These are phyloP conservation scores for Hymenoscyphus scutula DNA, from an alignment of 2,329 filamentous ascomycete genomes.

Conservation along the genomic window DNA sequence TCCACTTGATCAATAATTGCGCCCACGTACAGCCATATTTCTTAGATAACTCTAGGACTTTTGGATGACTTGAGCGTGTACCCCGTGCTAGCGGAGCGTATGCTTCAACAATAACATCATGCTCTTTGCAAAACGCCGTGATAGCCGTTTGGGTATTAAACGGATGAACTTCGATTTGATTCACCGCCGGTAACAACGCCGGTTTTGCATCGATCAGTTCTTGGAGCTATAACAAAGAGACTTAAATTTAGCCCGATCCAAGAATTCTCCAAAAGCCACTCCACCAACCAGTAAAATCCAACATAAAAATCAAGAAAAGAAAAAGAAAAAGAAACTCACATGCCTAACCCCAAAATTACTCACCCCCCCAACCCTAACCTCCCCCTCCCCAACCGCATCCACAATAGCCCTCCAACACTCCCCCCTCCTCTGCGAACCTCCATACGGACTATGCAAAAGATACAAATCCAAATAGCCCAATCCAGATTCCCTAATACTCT, in stretches of 20 bases:
- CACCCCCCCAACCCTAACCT: constrained; percentile 69
- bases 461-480: constrained; percentile 78
- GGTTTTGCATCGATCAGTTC: constrained; percentile 39
- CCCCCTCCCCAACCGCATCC: constrained; percentile 70
- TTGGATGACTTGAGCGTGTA: constrained; percentile 65
- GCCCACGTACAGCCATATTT: constrained; percentile 70
- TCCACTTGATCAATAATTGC: constrained; percentile 76
- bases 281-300: not conserved
- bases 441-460: constrained; percentile 75
- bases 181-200: constrained; percentile 64
- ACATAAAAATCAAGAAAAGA: not conserved
- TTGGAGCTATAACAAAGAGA: constrained; percentile 24
- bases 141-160: constrained; percentile 75
- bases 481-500: constrained; percentile 62
- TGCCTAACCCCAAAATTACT: constrained; percentile 77
- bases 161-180: constrained; percentile 79
- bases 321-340: constrained; percentile 44
- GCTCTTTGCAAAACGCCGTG: constrained; percentile 60
- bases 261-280: not conserved
- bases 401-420: constrained; percentile 76
- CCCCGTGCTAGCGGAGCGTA: constrained; percentile 76
- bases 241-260: not conserved
- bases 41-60: constrained; percentile 58
- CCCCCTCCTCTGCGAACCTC: constrained; percentile 60
- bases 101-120: constrained; percentile 71